These are phyloP conservation scores for Paralagenidium karlingii DNA, from an alignment of 352 stramenopile species.

Conservation along the genomic window DNA sequence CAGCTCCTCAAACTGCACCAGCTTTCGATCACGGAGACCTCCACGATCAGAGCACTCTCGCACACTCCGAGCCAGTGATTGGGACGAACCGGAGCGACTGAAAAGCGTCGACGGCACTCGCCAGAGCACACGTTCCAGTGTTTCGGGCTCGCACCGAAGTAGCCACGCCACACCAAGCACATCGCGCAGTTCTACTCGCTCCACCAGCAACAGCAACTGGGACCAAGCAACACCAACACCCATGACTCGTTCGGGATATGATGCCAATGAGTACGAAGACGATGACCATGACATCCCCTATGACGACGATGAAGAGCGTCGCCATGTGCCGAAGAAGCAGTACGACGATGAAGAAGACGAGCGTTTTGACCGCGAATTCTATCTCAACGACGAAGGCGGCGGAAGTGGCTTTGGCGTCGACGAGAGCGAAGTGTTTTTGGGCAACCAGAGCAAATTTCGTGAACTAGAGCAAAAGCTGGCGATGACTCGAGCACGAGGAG, in stretches of 20 bases:
- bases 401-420: constrained; percentile 33
- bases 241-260: constrained; percentile 8
- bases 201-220: constrained; percentile 16
- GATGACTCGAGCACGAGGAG: constrained; percentile 57
- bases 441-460: constrained; percentile 84
- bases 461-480: constrained; percentile 85
- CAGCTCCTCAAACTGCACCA: too few species aligned
- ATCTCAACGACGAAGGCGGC: constrained; percentile 87
- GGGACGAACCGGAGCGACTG: constrained; percentile 44
- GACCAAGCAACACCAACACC: constrained; percentile 34
- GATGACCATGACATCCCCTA: neutral
- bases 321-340: constrained; percentile 33
- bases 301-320: neutral
- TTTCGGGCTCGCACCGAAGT: too few species aligned
- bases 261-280: neutral
- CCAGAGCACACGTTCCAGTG: too few species aligned
- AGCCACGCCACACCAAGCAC: constrained; percentile 29
- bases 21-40: too few species aligned
- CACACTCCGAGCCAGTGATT: constrained; percentile 47
- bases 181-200: neutral
- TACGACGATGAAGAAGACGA: constrained; percentile 81
- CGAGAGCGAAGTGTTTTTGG: constrained; percentile 83
- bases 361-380: constrained; percentile 93
- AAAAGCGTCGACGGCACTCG: neutral
- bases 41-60: constrained; percentile 16